Percentiles rank a stretch among this genome's conserved stretches.
phyloP scores from a whole-genome alignment of 495 filamentous ascomycete genomes.

The Xylaria flabelliformis region DNA sequence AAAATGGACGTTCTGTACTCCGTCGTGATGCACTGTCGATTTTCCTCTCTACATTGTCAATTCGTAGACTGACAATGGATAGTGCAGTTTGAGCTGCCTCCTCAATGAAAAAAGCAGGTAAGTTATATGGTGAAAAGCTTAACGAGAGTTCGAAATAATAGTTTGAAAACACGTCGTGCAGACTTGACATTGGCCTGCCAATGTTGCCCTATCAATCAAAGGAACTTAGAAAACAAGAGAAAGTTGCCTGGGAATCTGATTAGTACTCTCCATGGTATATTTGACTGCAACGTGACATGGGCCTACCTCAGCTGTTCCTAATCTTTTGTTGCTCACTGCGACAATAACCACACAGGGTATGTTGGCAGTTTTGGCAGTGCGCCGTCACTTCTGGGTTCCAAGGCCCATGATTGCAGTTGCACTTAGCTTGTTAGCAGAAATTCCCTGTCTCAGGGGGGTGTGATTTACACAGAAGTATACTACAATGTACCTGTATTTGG shows the following conservation, averaged over 20 bases:
- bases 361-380: slow-evolving; percentile 13
- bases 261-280: neutral
- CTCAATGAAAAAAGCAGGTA: neutral
- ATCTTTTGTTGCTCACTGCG: neutral
- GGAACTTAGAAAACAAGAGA: neutral
- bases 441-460: neutral
- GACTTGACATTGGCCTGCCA: neutral
- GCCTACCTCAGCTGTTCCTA: neutral
- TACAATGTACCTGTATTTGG: neutral
- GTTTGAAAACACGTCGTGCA: neutral
- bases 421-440: slow-evolving; percentile 8
- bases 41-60: neutral
- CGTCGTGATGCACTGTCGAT: slow-evolving; percentile 18
- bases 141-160: neutral
- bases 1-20: neutral
- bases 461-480: slow-evolving; percentile 12
- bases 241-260: neutral
- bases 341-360: neutral
- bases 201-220: neutral
- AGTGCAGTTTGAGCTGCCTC: neutral
- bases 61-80: neutral
- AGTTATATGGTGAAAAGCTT: neutral
- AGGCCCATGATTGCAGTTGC: slow-evolving; percentile 4
- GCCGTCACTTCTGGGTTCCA: neutral
- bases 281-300: neutral